Conservation (phyloP, 257 asterid species). For the Linaria vulgaris region DNA sequence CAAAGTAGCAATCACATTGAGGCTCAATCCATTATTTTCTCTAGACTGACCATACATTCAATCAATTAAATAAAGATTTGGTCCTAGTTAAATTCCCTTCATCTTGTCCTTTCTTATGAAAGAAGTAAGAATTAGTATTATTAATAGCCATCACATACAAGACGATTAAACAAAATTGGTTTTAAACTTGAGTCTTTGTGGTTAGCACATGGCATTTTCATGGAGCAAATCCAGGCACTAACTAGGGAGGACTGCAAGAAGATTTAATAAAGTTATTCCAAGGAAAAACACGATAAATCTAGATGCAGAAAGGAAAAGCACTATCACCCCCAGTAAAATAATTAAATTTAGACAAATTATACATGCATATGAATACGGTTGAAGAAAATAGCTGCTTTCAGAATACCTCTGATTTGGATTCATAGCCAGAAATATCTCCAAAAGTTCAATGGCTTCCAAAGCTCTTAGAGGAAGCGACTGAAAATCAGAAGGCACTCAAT, state of each 20-base stretch:
- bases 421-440: conserved; percentile 83
- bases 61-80: no score
- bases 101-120: no score
- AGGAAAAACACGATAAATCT: conserved; percentile 4
- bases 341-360: neutral
- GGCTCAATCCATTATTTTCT: no score
- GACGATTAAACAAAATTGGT: neutral
- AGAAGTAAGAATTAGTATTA: no score
- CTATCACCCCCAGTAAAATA: neutral
- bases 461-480: conserved; percentile 75
- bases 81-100: no score
- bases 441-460: conserved; percentile 73
- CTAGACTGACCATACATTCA: no score
- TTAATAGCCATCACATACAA: neutral
- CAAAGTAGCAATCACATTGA: no score
- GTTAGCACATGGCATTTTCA: no score
- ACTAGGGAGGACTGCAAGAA: no score
- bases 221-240: no score
- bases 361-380: conserved; percentile 2
- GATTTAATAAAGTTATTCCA: no score
- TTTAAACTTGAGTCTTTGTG: neutral
- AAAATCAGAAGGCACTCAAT: conserved; percentile 25
- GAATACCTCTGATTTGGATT: conserved; percentile 79
- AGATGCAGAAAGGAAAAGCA: conserved; percentile 16
- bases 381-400: conserved; percentile 8